These are phyloP conservation scores for Chaetomium strumarium DNA, from an alignment of 2,329 filamentous ascomycete genomes.

Conservation along the genomic window DNA sequence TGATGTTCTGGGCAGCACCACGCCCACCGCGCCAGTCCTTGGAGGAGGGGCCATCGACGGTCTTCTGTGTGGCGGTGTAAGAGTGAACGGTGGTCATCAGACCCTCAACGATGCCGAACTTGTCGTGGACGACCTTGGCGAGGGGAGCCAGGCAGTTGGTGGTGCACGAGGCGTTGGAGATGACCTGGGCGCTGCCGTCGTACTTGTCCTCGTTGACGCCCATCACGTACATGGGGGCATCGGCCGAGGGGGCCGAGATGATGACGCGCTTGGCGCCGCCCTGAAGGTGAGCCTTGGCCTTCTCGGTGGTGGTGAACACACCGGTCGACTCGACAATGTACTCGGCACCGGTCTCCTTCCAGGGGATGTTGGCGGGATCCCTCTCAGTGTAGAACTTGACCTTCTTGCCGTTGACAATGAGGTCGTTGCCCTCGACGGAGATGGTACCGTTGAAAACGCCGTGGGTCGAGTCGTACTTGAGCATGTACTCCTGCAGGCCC, in stretches of 20 bases:
- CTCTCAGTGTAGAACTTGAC: conserved; percentile 92
- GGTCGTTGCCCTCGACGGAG: conserved; percentile 61
- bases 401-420: conserved; percentile 89
- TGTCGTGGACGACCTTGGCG: conserved; percentile 98
- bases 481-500: conserved; percentile 80
- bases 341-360: conserved; percentile 77
- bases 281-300: conserved; percentile 89
- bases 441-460: conserved; percentile 93
- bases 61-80: conserved; percentile 99
- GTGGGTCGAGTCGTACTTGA: conserved; percentile 98
- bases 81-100: conserved; percentile 99
- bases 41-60: conserved; percentile 90
- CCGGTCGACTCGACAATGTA: conserved; percentile 98
- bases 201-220: conserved; percentile 96
- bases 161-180: conserved; percentile 99
- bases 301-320: conserved; percentile 98
- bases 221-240: conserved; percentile 99
- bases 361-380: conserved; percentile 86
- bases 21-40: conserved; percentile 99
- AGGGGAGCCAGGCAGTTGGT: conserved; percentile 99
- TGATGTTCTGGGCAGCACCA: conserved; percentile 99
- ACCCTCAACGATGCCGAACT: conserved; percentile 95
- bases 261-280: conserved; percentile 97
- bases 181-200: conserved; percentile 83
- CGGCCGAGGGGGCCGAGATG: conserved; percentile 86